Base-by-base conservation (phyloP, 805 yeast species). In the Soucietia sequanensis region DNA sequence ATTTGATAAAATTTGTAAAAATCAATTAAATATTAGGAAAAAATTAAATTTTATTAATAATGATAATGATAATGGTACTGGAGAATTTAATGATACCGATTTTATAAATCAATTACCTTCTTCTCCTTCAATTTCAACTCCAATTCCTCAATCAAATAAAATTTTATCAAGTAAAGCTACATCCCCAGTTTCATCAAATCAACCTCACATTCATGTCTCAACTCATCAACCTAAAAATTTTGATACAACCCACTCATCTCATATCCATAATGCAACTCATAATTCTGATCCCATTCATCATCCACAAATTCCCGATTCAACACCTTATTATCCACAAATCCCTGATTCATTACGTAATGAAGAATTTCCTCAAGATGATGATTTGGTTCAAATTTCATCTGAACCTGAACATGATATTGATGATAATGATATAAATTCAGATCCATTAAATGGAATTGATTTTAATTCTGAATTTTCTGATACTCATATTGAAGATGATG, bases 11-110 rank as follows among this genome's bases (percentile, higher is more conserved):
- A 20, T 19, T n/a, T 22, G 20, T 12, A 11, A 13, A 6, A 16
- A 18, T 10, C 37, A 34, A 14, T 8, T 23, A 7, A 12, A 13
- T 10, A 19, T 46, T 2, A 27, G 54, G 9, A 10, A 36, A 4
- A 34, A 34, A 3, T 43, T 51, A 33, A 23, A 41, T 2, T 51
- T 50, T 35, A 27, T 51, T 3, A 34, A 43, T 7, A 44, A 47
- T 4, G 37, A 28, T 6, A 34, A 43, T 7, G 46, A 47, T 4
- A 35, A 28, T 6, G 43, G 44, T 4, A 16, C 25, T 3, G 28
- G 12, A 11, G 35, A 21, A 21, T 22, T 27, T 15, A 18, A 29
- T 14, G 23, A 9, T 9, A 18, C 17, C 27, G 21, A 27, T 11
- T 27, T 27, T 19, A 15, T 27, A 24, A 27, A 30, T 28, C 29